Evolutionary conservation across 1,284 basidiomycete genomes (phyloP).

Genomic region (Limonomyces culmigenus): DNA sequence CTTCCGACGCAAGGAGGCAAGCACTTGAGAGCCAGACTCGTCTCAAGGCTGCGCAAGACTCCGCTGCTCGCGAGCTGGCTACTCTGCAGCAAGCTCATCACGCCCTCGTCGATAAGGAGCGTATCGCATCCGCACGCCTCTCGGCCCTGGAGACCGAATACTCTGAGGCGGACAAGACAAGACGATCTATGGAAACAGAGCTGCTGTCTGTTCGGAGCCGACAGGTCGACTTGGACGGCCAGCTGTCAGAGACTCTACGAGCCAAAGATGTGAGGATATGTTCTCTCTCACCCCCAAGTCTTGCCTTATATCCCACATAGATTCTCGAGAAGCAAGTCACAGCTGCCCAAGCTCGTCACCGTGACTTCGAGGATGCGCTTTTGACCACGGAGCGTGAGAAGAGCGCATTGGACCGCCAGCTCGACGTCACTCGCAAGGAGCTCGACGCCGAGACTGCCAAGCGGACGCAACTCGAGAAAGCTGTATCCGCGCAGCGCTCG

Average conservation of each 20-base stretch:
- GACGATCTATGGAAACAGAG: constrained; percentile 59
- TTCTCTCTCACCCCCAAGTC: constrained; percentile 1
- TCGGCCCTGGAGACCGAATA: constrained; percentile 36
- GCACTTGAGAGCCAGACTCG: constrained; percentile 49
- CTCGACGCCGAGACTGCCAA: constrained; percentile 55
- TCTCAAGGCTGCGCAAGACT: constrained; percentile 52
- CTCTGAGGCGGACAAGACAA: constrained; percentile 53
- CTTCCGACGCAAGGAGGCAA: constrained; percentile 36
- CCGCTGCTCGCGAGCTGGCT: constrained; percentile 34
- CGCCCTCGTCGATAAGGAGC: constrained; percentile 46
- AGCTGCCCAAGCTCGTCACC: constrained; percentile 58
- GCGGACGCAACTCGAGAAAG: constrained; percentile 58
- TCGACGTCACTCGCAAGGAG: constrained; percentile 51
- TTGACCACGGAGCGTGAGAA: constrained; percentile 75
- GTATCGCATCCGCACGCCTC: constrained; percentile 30
- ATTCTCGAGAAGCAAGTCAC: constrained; percentile 62
- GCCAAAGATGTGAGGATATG: constrained; percentile 48
- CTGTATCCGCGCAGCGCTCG: constrained; percentile 42
- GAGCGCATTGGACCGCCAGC: constrained; percentile 53
- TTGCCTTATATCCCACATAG: constrained; percentile 22
- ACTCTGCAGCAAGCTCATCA: constrained; percentile 40
- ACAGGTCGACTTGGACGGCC: constrained; percentile 53
- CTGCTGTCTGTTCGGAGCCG: constrained; percentile 55
- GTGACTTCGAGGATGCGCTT: constrained; percentile 77
- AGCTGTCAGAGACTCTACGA: constrained; percentile 43